A percentile compares a stretch with the other conserved stretches of the same genome.
Evolutionary conservation across 345 rosid species (phyloP).

Genomic region (Durio zibethinus): DNA sequence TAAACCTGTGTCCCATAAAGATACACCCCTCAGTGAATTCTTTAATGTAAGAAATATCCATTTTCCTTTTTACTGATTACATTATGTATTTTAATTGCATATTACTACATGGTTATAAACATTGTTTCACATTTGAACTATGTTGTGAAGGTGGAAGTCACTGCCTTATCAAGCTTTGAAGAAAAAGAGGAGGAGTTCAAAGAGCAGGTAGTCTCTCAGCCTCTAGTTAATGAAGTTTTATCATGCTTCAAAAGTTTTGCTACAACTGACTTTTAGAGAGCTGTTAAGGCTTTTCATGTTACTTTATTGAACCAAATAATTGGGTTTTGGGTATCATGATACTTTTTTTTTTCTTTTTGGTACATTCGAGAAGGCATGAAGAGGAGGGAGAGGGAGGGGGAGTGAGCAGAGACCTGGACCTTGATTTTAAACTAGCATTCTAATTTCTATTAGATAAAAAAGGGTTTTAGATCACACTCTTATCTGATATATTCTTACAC

Average conservation of each 20-base stretch:
- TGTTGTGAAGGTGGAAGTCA: conserved; percentile 64
- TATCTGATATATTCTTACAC: conserved; percentile 19
- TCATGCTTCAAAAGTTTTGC: not conserved
- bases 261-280: not conserved
- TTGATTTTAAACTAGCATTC: not conserved
- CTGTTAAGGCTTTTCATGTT: not conserved
- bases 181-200: conserved; percentile 68
- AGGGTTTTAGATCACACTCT: not conserved
- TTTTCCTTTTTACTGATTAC: not conserved
- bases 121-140: conserved; percentile 11
- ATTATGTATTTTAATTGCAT: not conserved
- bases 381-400: not conserved
- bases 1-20: conserved; percentile 64
- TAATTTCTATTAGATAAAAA: not conserved
- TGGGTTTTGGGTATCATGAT: not conserved
- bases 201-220: conserved; percentile 50
- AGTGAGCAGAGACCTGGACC: not conserved
- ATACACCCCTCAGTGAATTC: conserved; percentile 77
- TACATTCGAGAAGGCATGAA: not conserved
- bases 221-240: conserved; percentile 1
- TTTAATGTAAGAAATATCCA: conserved; percentile 54
- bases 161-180: conserved; percentile 77
- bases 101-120: not conserved
- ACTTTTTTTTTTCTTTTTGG: not conserved
- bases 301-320: not conserved